Evolutionary conservation across 176 grass and related monocot genomes (phyloP).

Genomic region (Phoenix dactylifera): DNA sequence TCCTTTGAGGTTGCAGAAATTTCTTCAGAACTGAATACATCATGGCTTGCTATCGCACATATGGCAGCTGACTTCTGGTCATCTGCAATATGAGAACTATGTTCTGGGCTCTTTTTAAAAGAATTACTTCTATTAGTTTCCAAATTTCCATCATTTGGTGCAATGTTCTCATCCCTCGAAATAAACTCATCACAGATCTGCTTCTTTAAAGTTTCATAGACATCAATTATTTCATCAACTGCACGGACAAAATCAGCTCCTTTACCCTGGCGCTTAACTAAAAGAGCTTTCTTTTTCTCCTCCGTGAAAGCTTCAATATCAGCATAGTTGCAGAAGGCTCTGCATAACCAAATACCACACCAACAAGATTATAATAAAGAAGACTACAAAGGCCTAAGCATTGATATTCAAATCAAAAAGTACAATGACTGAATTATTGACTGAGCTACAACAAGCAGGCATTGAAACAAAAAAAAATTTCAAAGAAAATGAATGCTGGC

Average conservation of each 20-base stretch:
- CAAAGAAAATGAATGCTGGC: no score
- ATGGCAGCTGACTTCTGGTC: constrained; percentile 24
- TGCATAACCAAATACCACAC: constrained; percentile 32
- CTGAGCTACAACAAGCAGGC: no score
- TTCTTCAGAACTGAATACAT: constrained; percentile 19
- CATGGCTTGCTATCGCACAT: constrained; percentile 25
- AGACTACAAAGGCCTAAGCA: no score
- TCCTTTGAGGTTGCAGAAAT: constrained; percentile 19
- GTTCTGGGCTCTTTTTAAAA: constrained; percentile 21
- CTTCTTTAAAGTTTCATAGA: constrained; percentile 75
- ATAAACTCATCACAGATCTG: constrained; percentile 23
- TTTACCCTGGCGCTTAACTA: constrained; percentile 74
- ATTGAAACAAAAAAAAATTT: no score
- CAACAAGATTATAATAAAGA: not conserved
- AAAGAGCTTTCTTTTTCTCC: constrained; percentile 90
- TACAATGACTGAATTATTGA: no score
- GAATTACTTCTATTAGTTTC: constrained; percentile 23
- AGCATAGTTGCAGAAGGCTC: constrained; percentile 89
- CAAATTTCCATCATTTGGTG: constrained; percentile 23
- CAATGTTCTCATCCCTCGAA: constrained; percentile 24
- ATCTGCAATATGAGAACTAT: constrained; percentile 23
- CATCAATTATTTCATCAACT: constrained; percentile 83
- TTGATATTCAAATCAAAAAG: no score
- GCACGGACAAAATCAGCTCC: constrained; percentile 92
- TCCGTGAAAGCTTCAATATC: constrained; percentile 95